Evolutionary conservation across 2,329 filamentous ascomycete species (phyloP).

Genomic region (Mollisia scopiformis): DNA sequence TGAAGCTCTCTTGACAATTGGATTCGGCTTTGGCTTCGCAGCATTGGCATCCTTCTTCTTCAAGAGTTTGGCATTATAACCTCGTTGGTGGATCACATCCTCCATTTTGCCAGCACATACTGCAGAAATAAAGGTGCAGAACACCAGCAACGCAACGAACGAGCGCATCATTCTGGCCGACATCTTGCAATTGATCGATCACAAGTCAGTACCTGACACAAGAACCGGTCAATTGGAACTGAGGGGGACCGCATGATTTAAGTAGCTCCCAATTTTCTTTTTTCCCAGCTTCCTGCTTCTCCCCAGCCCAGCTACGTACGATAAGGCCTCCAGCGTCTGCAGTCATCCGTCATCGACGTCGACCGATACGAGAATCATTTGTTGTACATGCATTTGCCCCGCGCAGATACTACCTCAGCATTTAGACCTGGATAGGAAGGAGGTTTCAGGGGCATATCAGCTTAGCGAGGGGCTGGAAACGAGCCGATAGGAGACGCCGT

Average conservation of each 20-base stretch:
- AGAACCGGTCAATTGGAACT: neutral
- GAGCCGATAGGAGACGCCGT: neutral
- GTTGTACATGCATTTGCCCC: neutral
- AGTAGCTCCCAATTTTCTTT: neutral
- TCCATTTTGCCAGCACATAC: constrained; percentile 1
- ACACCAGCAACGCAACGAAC: neutral
- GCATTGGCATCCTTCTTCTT: constrained; percentile 3
- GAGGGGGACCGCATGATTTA: neutral
- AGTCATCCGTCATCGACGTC: neutral
- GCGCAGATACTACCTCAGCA: neutral
- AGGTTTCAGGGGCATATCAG: neutral
- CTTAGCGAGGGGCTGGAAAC: neutral
- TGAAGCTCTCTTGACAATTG: constrained; percentile 7
- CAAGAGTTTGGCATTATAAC: constrained; percentile 1
- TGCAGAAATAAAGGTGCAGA: neutral
- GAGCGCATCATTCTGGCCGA: neutral
- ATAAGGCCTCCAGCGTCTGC: neutral
- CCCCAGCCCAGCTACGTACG: neutral
- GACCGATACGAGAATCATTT: neutral
- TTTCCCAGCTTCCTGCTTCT: neutral
- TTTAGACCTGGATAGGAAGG: neutral
- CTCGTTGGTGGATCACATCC: constrained; percentile 1
- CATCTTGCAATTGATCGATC: neutral
- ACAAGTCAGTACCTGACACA: neutral
- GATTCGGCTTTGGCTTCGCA: constrained; percentile 5